Conservation (phyloP, 805 yeast genomes). For the Ogataea nakhonphanomensis region DNA sequence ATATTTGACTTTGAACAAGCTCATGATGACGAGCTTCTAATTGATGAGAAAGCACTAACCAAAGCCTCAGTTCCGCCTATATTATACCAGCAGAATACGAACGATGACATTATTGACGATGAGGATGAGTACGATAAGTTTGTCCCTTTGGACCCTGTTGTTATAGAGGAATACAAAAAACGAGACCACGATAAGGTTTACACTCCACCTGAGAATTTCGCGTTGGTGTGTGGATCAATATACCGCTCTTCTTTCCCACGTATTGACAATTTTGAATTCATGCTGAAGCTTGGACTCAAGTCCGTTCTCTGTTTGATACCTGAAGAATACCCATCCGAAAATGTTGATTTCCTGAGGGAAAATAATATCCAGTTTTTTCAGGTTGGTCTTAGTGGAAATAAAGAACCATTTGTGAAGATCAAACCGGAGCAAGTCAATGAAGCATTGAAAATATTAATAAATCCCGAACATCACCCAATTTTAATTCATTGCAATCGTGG, state of each 20-base stretch:
- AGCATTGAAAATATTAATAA: conserved; percentile 74
- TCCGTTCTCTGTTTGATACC: conserved; percentile 83
- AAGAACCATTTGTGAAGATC: conserved; percentile 86
- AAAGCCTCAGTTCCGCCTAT: conserved; percentile 5
- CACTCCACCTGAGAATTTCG: conserved; percentile 87
- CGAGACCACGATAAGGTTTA: conserved; percentile 15
- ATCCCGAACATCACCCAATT: conserved; percentile 88
- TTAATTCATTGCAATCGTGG: conserved; percentile 95
- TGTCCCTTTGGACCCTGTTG: conserved; percentile 26
- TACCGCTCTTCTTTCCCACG: conserved; percentile 91
- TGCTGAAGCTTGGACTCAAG: conserved; percentile 59
- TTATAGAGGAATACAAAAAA: conserved; percentile 19
- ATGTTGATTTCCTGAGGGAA: conserved; percentile 55
- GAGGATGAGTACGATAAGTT: conserved; percentile 32
- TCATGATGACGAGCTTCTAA: conserved; percentile 16
- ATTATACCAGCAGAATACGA: background rate
- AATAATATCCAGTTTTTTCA: conserved; percentile 72
- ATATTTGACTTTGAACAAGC: conserved; percentile 25
- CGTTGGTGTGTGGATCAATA: conserved; percentile 72
- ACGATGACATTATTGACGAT: conserved; percentile 15
- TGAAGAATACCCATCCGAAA: conserved; percentile 84
- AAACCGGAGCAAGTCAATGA: conserved; percentile 63
- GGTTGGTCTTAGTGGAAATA: conserved; percentile 92
- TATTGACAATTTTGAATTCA: conserved; percentile 71
- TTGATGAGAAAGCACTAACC: conserved; percentile 18